These are phyloP conservation scores for Wickerhamomyces sydowiorum DNA, from an alignment of 805 yeast genomes.

Conservation along the genomic window DNA sequence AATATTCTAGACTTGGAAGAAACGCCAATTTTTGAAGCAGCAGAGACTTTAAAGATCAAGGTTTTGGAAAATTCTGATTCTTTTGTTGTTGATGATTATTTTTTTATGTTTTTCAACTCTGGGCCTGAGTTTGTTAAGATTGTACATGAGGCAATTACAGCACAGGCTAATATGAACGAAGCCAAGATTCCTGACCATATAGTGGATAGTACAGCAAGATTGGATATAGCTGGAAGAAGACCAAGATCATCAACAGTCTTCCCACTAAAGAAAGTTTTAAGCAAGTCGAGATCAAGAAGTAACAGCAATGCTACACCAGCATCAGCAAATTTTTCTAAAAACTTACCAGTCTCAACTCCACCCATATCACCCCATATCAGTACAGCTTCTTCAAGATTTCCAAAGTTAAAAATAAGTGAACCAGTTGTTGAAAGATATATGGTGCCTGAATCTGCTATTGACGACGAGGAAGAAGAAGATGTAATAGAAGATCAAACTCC, in stretches of 20 bases:
- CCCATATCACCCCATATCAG: not conserved
- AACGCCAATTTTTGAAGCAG: constrained; percentile 47
- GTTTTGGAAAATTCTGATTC: constrained; percentile 51
- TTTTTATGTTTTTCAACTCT: constrained; percentile 57
- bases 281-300: not conserved
- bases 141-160: constrained; percentile 35
- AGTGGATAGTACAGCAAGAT: constrained; percentile 9
- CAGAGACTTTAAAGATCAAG: constrained; percentile 53
- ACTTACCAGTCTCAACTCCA: no score
- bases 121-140: constrained; percentile 38
- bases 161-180: constrained; percentile 15
- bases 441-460: no score
- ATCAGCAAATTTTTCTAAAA: no score
- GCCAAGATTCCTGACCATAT: constrained; percentile 1
- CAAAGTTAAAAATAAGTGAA: constrained; percentile 1
- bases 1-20: constrained; percentile 60
- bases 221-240: constrained; percentile 1
- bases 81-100: constrained; percentile 61
- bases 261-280: constrained; percentile 3
- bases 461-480: not conserved
- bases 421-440: constrained; percentile 15
- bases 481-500: not conserved
- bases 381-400: no score
- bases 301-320: not conserved
- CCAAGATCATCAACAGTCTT: not conserved